Base-by-base conservation (phyloP, 2,329 filamentous ascomycete species). In the Fusarium sp. region DNA sequence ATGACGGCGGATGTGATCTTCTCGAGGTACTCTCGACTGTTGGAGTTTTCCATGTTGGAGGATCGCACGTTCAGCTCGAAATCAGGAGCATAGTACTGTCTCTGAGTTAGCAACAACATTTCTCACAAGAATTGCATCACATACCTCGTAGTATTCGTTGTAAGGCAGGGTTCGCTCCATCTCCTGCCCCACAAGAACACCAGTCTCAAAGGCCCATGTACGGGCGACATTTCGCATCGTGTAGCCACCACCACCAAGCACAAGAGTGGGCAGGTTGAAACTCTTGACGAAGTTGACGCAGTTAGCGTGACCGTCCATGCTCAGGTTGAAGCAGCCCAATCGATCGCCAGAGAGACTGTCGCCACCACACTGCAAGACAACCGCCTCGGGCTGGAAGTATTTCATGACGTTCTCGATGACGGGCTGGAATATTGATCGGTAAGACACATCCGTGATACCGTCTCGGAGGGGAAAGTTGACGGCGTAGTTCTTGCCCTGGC, bases 161-260 rank as follows among this genome's bases (percentile, higher is more conserved):
- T 95, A 98, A 1, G 96, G 96, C 45, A 98, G 88, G n/a, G 94
- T 92, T 6, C 93, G 89, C 13, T 91, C 89, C 89, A 98, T 94
- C 33, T 94, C 89, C 69, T 95, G 91, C 31, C 94, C 94, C 22
- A 98, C 94, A 10, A 98, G 88, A 68, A 95, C 89, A 75, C 96
- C 96, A 2, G 97, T 99, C 84, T 99, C 97, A 82, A 96, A 97
- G 8, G 95, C 95, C 97, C 97, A 99, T 6, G 96, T 97, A 59
- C 97, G 93, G 20, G 97, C 96, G 13, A 99, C 97, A 76, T 99
- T 99, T 73, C 97, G 93, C 83, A 97, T 97, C 1, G 97, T 99
- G 84, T 99, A 99, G 57, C 97, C 97, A 73, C 97, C 97, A 18
- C 97, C 97, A 35, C 97, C 97, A 20, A 99, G 91, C 22, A 99